Evolutionary conservation across 1,139 yeast species (phyloP).

Genomic region (Saccharomyces hybrid): DNA sequence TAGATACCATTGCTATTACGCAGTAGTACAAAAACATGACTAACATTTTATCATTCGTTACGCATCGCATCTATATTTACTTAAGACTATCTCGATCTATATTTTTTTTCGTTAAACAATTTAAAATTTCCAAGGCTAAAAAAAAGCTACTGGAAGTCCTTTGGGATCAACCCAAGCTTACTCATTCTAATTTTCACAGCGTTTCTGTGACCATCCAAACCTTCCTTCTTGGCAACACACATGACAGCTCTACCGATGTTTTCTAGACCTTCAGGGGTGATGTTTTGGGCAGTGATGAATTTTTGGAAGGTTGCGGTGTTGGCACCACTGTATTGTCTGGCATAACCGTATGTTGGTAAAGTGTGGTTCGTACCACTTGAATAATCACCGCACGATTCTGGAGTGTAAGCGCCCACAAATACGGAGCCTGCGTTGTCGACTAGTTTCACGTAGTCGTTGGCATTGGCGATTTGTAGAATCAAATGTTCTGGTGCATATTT

Average conservation of each 20-base stretch:
- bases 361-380: slow-evolving; percentile 97
- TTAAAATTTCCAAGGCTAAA: background rate
- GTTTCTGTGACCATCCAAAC: slow-evolving; percentile 91
- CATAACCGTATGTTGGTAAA: slow-evolving; percentile 95
- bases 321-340: slow-evolving; percentile 94
- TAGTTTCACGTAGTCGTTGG: slow-evolving; percentile 57
- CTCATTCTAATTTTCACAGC: slow-evolving; percentile 93
- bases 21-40: background rate
- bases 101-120: slow-evolving; percentile 4
- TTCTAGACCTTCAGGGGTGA: slow-evolving; percentile 73
- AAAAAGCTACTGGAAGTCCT: slow-evolving; percentile 24
- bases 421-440: slow-evolving; percentile 94
- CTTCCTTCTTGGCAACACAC: slow-evolving; percentile 95
- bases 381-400: slow-evolving; percentile 97
- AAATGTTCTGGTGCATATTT: slow-evolving; percentile 95
- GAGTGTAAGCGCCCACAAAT: slow-evolving; percentile 91
- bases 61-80: background rate
- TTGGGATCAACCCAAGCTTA: slow-evolving; percentile 47
- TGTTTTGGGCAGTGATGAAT: slow-evolving; percentile 87
- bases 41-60: background rate
- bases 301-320: slow-evolving; percentile 94
- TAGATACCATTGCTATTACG: background rate
- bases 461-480: slow-evolving; percentile 79
- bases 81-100: background rate
- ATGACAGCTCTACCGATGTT: slow-evolving; percentile 92